These are phyloP conservation scores for Zarea fungicola DNA, from an alignment of 2,329 filamentous ascomycete genomes.

Conservation along the genomic window DNA sequence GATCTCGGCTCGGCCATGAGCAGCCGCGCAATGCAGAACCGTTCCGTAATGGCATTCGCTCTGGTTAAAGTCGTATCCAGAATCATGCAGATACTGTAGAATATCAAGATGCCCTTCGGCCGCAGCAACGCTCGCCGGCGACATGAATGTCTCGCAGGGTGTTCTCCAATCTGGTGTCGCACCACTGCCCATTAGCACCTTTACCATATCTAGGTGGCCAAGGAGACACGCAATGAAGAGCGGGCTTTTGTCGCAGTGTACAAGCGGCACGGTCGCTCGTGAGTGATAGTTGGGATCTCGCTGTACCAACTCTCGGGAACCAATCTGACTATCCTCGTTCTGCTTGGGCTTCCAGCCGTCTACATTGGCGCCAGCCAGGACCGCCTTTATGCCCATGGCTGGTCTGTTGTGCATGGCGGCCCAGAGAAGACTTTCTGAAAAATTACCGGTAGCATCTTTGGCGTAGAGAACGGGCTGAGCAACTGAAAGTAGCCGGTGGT, in stretches of 20 bases:
- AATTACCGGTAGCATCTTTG: background rate
- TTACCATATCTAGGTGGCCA: background rate
- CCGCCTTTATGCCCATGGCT: background rate
- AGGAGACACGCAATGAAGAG: background rate
- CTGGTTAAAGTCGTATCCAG: background rate
- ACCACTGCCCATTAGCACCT: background rate
- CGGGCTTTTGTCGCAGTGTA: background rate
- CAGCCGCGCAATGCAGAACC: background rate
- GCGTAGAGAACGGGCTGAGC: background rate
- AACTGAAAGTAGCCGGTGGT: background rate
- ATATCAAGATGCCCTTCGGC: background rate
- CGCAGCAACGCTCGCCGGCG: background rate
- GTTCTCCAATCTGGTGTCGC: background rate
- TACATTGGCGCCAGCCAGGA: constrained; percentile 1
- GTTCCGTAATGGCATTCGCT: background rate
- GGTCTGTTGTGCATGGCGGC: background rate
- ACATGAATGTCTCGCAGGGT: background rate
- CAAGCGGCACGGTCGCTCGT: background rate
- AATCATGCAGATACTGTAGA: background rate
- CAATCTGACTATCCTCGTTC: background rate
- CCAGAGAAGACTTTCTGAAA: constrained; percentile 1
- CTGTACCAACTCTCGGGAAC: no score
- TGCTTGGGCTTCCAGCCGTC: background rate
- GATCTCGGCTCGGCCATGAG: background rate
- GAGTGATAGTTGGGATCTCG: background rate